Evolutionary conservation across 2,329 filamentous ascomycete genomes (phyloP), one percentile per base, ranked within the genome.

Genomic region (Akanthomyces dipterigenus): DNA sequence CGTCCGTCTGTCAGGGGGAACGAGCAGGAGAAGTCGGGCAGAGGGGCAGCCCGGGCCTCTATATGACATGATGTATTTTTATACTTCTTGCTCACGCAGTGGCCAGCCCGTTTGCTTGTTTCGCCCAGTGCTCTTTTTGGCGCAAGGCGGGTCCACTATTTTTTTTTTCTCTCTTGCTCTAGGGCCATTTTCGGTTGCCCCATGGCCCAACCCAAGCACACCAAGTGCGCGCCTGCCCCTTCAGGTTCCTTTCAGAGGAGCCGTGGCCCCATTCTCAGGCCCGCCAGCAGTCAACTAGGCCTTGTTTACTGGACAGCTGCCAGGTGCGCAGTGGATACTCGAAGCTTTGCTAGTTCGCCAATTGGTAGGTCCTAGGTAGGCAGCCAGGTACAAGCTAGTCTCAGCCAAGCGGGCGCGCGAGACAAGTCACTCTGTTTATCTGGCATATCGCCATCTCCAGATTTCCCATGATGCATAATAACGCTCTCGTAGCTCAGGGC

Each of bases 41-140:
- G 56, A 57, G 51, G 54, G 56, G 62, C 60, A 62, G 63, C 62
- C 55, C 46, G 34, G 60, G 60, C 51, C 60, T 60, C 60, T 63
- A 64, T 62, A 60, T 62, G 63, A 60, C 45, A 61, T 22, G 36
- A 61, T 64, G 64, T 64, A 65, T 61, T 64, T 65, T 64, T 65
- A 64, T 65, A 65, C 64, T 56, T 60, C 59, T 61, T 51, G 55
- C 62, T 28, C 42, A 38, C 48, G 49, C 49, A 36, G 40, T 54
- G 57, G 57, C 57, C 49, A 60, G 57, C 57, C 58, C 49, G 58
- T 60, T 60, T 60, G 58, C 58, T 54, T 60, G 58, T 60, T 48
- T 54, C 58, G 48, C 49, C 49, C 40, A 31, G 28, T 51, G 48
- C 48, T 60, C 57, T 45, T 60, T 46, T 45, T 60, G 57, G 57